Base-by-base conservation (phyloP, 75 land plant species). In the Cunninghamia lanceolata region DNA sequence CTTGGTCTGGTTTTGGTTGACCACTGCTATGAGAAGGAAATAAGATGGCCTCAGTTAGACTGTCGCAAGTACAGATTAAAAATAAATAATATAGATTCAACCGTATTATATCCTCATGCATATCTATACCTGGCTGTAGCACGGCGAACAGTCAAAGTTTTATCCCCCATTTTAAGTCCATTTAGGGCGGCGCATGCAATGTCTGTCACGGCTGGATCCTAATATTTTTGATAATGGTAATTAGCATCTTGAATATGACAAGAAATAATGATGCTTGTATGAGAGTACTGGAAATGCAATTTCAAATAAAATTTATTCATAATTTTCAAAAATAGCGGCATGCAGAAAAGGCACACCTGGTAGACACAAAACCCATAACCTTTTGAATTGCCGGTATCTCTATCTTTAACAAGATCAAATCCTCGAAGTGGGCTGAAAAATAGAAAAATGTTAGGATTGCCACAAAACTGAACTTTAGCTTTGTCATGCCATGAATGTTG, bases 281-380 rank as follows among this genome's bases (percentile, higher is more conserved):
- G 1, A n/a, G 10, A 43, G 21, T 1, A 80, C n/a, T 28, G 45
- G 9, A 80, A 43, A 43, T 28, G 3, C 8, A 3, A n/a, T 11
- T 78, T 45, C 32, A 80, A 80, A 40, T 21, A 25, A 79, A 39
- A 21, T 28, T 5, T 40, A 21, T 21, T 79, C 43, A 21, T 25
- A 39, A 21, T 79, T 9, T 25, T 42, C 3, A 80, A 45, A 80
- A 43, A 77, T 7, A 73, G 4, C 4, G 34, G 46, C 81, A n/a
- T 11, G 25, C 82, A 45, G 34, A 80, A 10, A 17, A 43, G 1
- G n/a, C 52, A 30, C 59, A 89, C 91, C 91, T 89, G 92, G 80
- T 96, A 98, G 40, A 98, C 96, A 88, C 99, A 98, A 86, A 98
- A 98, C 10, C 93, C 99, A 93, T 98, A 98, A 59, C 99, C 98